Conservation (phyloP, 257 asterid genomes). For the Echites panduratus region DNA sequence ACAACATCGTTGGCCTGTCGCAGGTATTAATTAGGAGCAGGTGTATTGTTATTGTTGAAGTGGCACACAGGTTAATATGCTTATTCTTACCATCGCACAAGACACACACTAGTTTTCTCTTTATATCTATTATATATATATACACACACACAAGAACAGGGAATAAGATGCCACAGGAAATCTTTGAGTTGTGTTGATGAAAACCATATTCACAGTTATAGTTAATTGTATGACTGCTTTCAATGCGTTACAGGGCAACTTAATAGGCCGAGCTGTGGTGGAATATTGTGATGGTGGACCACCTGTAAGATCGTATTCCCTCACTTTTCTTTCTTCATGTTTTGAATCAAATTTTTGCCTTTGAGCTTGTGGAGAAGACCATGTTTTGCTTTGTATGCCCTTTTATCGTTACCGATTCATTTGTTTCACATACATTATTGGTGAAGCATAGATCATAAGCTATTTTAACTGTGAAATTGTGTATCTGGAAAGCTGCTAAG, state of each 20-base stretch:
- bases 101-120: background rate
- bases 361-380: background rate
- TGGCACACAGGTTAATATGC: background rate
- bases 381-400: background rate
- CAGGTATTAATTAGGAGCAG: conserved; percentile 45
- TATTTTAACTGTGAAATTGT: background rate
- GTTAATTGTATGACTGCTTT: background rate
- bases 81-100: background rate
- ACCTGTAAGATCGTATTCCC: conserved; percentile 51
- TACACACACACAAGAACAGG: background rate
- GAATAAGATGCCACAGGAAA: background rate
- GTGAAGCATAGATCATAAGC: background rate
- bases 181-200: background rate
- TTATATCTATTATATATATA: background rate
- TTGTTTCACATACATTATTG: conserved; percentile 5
- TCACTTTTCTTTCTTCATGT: conserved; percentile 3
- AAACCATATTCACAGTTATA: background rate
- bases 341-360: background rate
- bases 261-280: conserved; percentile 88
- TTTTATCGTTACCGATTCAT: background rate
- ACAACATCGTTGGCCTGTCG: conserved; percentile 92
- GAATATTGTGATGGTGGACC: conserved; percentile 89
- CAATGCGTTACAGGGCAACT: conserved; percentile 55
- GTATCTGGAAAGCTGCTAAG: no score
- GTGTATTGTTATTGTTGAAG: background rate